phyloP scores from a whole-genome alignment of 1,139 yeast species.

The Candida sojae region DNA sequence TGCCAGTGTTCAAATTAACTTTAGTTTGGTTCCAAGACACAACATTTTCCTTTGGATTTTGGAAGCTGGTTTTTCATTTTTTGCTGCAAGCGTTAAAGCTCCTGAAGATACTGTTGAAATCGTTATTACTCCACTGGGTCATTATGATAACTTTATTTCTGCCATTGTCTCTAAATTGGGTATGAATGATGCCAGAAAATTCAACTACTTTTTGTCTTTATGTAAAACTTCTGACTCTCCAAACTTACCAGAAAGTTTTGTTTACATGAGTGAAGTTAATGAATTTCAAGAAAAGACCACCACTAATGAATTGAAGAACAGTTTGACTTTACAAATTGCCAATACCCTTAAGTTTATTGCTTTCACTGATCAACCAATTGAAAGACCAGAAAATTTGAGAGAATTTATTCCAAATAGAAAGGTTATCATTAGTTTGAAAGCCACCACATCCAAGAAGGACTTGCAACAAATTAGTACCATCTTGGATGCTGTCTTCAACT shows the following conservation, averaged over 20 bases:
- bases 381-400: slow-evolving; percentile 58
- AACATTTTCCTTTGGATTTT: slow-evolving; percentile 65
- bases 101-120: slow-evolving; percentile 68
- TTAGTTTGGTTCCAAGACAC: slow-evolving; percentile 78
- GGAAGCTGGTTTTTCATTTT: slow-evolving; percentile 59
- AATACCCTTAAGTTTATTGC: slow-evolving; percentile 65
- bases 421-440: slow-evolving; percentile 50
- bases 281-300: slow-evolving; percentile 74
- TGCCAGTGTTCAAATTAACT: slow-evolving; percentile 58
- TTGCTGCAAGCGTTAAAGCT: slow-evolving; percentile 46
- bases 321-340: slow-evolving; percentile 54
- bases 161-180: slow-evolving; percentile 83
- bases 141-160: slow-evolving; percentile 69
- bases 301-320: slow-evolving; percentile 49
- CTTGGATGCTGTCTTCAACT: slow-evolving; percentile 51
- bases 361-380: slow-evolving; percentile 78
- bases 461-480: slow-evolving; percentile 49
- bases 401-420: slow-evolving; percentile 59
- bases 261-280: slow-evolving; percentile 85
- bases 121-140: slow-evolving; percentile 59
- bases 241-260: slow-evolving; percentile 71
- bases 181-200: slow-evolving; percentile 76
- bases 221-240: slow-evolving; percentile 77
- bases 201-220: slow-evolving; percentile 78
- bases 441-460: slow-evolving; percentile 49